These are phyloP conservation scores for Dictyostelium firmibasis DNA, from an alignment of 78 protist genomes.

Conservation along the genomic window DNA sequence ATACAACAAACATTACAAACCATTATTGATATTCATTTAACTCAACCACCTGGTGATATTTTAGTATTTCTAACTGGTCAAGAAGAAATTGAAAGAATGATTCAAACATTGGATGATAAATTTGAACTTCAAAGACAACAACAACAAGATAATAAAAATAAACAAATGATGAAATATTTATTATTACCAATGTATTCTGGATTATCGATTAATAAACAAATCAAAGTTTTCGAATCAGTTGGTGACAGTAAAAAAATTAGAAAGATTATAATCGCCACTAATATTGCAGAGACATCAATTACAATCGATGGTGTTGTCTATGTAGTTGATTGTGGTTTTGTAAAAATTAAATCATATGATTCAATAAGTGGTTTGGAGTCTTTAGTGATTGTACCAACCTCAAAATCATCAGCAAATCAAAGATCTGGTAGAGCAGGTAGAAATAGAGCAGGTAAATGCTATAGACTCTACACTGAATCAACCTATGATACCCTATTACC, in stretches of 20 bases:
- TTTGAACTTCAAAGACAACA: not conserved
- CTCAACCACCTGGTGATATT: slow-evolving; percentile 99
- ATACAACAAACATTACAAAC: slow-evolving; percentile 96
- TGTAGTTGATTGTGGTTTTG: slow-evolving; percentile 96
- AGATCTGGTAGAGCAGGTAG: slow-evolving; percentile 98
- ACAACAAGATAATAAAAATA: no score
- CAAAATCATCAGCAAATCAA: slow-evolving; percentile 91
- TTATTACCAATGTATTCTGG: slow-evolving; percentile 84
- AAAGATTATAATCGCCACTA: slow-evolving; percentile 95
- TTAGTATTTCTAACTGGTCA: slow-evolving; percentile 99
- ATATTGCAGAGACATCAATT: slow-evolving; percentile 97
- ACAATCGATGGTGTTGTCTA: slow-evolving; percentile 95
- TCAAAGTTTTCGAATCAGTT: slow-evolving; percentile 51
- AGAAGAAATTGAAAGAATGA: slow-evolving; percentile 67
- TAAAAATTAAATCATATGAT: slow-evolving; percentile 88
- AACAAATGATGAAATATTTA: slow-evolving; percentile 18
- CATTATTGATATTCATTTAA: slow-evolving; percentile 96
- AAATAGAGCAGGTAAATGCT: slow-evolving; percentile 83
- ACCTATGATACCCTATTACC: not conserved
- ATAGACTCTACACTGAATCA: slow-evolving; percentile 78
- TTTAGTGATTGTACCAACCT: slow-evolving; percentile 89
- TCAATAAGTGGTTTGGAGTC: slow-evolving; percentile 92
- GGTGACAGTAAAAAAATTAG: slow-evolving; percentile 71
- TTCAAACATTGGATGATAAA: not conserved
- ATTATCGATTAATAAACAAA: slow-evolving; percentile 81